Conservation (phyloP, 2,329 filamentous ascomycete species). For the Neopestalotiopsis sp. region DNA sequence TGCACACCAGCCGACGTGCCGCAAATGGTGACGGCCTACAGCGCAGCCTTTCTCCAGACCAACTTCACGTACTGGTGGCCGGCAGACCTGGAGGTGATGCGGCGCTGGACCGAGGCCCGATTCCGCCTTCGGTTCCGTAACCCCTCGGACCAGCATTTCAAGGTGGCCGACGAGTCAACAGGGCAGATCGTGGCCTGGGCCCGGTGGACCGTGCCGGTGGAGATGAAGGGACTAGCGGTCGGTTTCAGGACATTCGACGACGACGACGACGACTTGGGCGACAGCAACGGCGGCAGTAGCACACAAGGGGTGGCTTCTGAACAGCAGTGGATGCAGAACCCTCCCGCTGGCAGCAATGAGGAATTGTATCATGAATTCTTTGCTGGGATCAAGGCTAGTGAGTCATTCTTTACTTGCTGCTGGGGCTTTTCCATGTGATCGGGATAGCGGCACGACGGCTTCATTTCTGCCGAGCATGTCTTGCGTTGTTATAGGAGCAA, state of each 20-base stretch:
- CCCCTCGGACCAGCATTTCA: conserved; percentile 31
- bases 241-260: conserved; percentile 28
- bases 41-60: conserved; percentile 30
- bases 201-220: conserved; percentile 30
- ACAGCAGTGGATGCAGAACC: conserved; percentile 13
- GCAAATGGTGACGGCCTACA: conserved; percentile 24
- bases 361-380: conserved; percentile 29
- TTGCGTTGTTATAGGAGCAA: not conserved
- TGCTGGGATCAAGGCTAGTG: conserved; percentile 18
- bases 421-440: conserved; percentile 5
- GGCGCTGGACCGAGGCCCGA: conserved; percentile 29
- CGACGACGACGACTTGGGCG: conserved; percentile 22
- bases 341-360: conserved; percentile 28
- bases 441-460: not conserved
- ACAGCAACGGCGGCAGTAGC: conserved; percentile 8
- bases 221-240: conserved; percentile 23
- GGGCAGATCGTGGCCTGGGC: conserved; percentile 30
- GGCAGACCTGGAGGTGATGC: conserved; percentile 26
- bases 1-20: conserved; percentile 23
- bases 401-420: conserved; percentile 13
- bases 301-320: conserved; percentile 8
- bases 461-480: not conserved
- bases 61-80: conserved; percentile 36
- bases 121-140: conserved; percentile 32
- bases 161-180: conserved; percentile 29